These are phyloP conservation scores for Fragaria vesca DNA, from an alignment of 306 rosid species.

Conservation along the genomic window DNA sequence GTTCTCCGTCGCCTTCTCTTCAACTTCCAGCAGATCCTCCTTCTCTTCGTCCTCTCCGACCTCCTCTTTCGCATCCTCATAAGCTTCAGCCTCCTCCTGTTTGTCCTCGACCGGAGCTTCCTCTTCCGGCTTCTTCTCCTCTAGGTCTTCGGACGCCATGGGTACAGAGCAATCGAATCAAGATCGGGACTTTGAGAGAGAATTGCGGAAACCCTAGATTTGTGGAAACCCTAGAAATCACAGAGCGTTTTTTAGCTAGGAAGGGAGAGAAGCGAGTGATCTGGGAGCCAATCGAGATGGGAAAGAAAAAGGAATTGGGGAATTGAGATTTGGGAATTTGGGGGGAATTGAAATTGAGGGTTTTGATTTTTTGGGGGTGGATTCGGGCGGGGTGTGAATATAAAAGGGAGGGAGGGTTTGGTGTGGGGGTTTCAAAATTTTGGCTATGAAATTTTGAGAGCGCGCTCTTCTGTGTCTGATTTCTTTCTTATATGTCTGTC, in stretches of 20 bases:
- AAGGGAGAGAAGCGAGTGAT: slow-evolving; percentile 2
- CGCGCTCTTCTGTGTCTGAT: slow-evolving; percentile 14
- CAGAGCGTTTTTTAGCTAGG: slow-evolving; percentile 3
- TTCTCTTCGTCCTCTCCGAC: not conserved
- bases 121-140: slow-evolving; percentile 45
- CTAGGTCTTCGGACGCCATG: slow-evolving; percentile 81
- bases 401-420: slow-evolving; percentile 20
- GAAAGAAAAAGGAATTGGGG: not conserved
- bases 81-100: slow-evolving; percentile 7
- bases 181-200: not conserved
- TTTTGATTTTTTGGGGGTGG: slow-evolving; percentile 8
- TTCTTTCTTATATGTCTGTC: not conserved
- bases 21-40: not conserved
- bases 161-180: not conserved
- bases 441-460: slow-evolving; percentile 51
- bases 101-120: slow-evolving; percentile 35
- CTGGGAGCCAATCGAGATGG: not conserved
- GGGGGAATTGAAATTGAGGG: slow-evolving; percentile 10
- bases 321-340: not conserved
- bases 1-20: slow-evolving; percentile 3
- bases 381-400: slow-evolving; percentile 24
- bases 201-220: slow-evolving; percentile 35
- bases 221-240: slow-evolving; percentile 41
- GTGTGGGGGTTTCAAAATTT: slow-evolving; percentile 42
- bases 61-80: not conserved